A percentile compares a stretch with the other conserved stretches of the same genome.
Evolutionary conservation across 495 filamentous ascomycete species (phyloP).

Genomic region (Halenospora varia): DNA sequence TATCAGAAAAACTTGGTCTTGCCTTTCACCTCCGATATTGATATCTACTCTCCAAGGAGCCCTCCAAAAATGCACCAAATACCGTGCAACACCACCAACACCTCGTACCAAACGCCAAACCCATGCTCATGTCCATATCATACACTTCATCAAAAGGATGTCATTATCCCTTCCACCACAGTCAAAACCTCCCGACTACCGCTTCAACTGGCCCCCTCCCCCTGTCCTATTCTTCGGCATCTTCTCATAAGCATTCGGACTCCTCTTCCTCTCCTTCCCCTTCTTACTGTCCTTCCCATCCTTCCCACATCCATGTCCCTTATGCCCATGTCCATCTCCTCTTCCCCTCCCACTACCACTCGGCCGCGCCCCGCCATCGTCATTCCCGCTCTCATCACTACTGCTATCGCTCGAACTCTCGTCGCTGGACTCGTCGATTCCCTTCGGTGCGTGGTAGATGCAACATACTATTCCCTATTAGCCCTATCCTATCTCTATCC

Average conservation of each 20-base stretch:
- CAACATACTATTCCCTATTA: conserved; percentile 73
- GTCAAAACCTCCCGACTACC: neutral
- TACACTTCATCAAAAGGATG: neutral
- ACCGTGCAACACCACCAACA: too few relatives aligned
- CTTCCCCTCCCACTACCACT: conserved; percentile 10
- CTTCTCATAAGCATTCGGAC: conserved; percentile 94
- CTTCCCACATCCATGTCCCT: conserved; percentile 23
- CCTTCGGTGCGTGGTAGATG: conserved; percentile 87
- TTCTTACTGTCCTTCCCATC: conserved; percentile 28
- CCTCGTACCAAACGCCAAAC: too few relatives aligned
- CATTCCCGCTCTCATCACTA: conserved; percentile 55
- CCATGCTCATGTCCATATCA: too few relatives aligned
- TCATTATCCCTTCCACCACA: neutral
- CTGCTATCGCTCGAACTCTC: conserved; percentile 64
- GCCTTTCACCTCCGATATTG: too few relatives aligned
- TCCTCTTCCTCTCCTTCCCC: conserved; percentile 55
- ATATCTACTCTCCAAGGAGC: too few relatives aligned
- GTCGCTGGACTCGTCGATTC: conserved; percentile 79
- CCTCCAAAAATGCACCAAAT: too few relatives aligned
- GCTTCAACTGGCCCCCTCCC: neutral
- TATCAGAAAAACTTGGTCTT: too few relatives aligned
- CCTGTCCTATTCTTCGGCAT: conserved; percentile 58
- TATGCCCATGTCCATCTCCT: conserved; percentile 21
- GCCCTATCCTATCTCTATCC: neutral
- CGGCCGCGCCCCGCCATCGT: conserved; percentile 38